A percentile compares a stretch with the other conserved stretches of the same genome.
Evolutionary conservation across 257 asterid genomes (phyloP).

Genomic region (Coffea eugenioides): DNA sequence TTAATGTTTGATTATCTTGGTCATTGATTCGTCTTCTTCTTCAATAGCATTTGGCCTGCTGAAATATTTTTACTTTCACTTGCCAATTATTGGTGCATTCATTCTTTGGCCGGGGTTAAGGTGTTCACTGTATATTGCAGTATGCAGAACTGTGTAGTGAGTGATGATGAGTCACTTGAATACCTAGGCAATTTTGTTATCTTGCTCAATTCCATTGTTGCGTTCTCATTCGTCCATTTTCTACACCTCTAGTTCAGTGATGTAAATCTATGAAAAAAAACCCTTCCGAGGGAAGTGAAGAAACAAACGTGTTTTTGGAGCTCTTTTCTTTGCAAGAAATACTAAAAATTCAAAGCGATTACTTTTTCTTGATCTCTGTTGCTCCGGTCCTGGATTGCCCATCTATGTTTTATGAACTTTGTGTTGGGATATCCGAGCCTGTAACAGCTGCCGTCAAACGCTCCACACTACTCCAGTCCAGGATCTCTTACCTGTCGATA

Average conservation of each 20-base stretch:
- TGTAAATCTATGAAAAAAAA: not conserved
- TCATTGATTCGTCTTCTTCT: slow-evolving; percentile 1
- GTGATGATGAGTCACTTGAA: not conserved
- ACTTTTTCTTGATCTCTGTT: not conserved
- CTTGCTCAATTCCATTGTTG: not conserved
- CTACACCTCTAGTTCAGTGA: not conserved
- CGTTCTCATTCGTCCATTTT: not conserved
- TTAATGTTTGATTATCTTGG: slow-evolving; percentile 50
- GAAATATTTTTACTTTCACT: not conserved
- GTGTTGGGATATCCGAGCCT: too few relatives aligned
- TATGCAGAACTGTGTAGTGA: not conserved
- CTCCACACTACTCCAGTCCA: too few relatives aligned
- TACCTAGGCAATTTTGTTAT: slow-evolving; percentile 11
- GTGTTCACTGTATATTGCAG: not conserved
- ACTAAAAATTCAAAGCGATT: not conserved
- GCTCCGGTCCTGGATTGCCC: not conserved
- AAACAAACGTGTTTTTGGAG: not conserved
- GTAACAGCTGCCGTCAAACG: too few relatives aligned
- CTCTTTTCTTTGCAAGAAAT: not conserved
- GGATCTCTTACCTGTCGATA: too few relatives aligned
- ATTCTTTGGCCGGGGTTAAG: slow-evolving; percentile 12
- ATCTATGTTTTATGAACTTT: too few relatives aligned
- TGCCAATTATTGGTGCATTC: slow-evolving; percentile 8
- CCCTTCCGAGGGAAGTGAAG: not conserved
- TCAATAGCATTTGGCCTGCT: slow-evolving; percentile 6